Evolutionary conservation across 176 grass and related monocot genomes (phyloP).

Genomic region (Musa itinerans): DNA sequence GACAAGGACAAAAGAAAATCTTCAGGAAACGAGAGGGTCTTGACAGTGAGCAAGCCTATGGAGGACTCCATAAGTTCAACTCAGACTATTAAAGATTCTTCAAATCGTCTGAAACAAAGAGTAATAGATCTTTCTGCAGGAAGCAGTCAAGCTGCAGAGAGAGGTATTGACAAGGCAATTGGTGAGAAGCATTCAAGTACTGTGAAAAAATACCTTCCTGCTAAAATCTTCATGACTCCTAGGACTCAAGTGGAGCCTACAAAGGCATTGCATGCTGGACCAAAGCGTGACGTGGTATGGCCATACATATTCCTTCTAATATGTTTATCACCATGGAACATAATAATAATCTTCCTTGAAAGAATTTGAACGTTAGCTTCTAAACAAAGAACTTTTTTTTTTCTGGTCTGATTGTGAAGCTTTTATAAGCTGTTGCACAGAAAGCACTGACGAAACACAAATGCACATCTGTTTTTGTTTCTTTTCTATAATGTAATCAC

Average conservation of each 20-base stretch:
- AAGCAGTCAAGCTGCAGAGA: constrained; percentile 28
- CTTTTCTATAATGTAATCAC: too few species aligned
- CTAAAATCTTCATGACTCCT: constrained; percentile 49
- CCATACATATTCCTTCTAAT: neutral
- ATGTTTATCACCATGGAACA: too few species aligned
- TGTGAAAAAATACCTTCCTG: constrained; percentile 27
- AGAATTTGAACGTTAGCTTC: too few species aligned
- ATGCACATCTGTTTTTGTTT: too few species aligned
- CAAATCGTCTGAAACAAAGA: constrained; percentile 17
- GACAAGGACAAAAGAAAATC: constrained; percentile 42
- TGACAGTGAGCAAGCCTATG: constrained; percentile 27
- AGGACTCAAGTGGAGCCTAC: constrained; percentile 44
- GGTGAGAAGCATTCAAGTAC: constrained; percentile 32
- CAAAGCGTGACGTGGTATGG: constrained; percentile 40
- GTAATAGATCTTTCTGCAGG: constrained; percentile 29
- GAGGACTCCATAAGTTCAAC: constrained; percentile 26
- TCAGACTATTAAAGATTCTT: constrained; percentile 34
- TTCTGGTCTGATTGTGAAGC: too few species aligned
- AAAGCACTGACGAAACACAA: too few species aligned
- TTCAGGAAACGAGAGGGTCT: constrained; percentile 34
- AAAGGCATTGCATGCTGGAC: constrained; percentile 64
- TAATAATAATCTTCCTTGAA: too few species aligned
- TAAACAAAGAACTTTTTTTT: too few species aligned
- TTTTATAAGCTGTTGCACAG: too few species aligned
- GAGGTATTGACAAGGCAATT: constrained; percentile 27